Percentiles rank a stretch among this genome's conserved stretches.
Conservation (phyloP, 495 filamentous ascomycete genomes). For the Xylaria telfairii region DNA sequence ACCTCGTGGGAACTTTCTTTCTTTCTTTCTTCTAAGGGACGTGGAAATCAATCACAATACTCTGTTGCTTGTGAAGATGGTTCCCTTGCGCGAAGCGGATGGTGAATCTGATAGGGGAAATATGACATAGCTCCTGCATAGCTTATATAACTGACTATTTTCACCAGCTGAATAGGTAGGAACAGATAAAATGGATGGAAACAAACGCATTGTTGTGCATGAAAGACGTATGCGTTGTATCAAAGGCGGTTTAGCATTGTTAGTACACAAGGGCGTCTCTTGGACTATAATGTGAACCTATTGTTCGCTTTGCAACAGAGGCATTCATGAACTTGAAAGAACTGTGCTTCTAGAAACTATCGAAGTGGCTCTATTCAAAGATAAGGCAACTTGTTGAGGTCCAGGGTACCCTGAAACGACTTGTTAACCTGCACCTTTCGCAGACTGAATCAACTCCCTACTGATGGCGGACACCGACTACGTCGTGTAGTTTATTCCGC, state of each 20-base stretch:
- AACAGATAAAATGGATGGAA: neutral
- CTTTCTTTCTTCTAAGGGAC: neutral
- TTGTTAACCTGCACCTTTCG: neutral
- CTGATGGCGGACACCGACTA: neutral
- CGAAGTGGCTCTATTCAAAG: neutral
- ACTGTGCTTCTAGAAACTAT: too few relatives aligned
- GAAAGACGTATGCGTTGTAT: neutral
- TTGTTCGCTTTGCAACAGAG: neutral
- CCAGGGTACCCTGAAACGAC: neutral
- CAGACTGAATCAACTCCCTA: neutral
- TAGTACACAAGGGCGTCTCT: neutral
- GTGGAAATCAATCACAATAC: neutral
- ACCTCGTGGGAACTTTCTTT: neutral
- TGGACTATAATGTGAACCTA: neutral
- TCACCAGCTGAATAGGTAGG: neutral
- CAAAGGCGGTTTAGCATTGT: neutral
- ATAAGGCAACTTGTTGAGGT: neutral
- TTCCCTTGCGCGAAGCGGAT: constrained; percentile 7
- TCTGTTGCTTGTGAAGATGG: neutral
- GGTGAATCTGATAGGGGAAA: neutral
- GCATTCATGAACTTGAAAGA: neutral
- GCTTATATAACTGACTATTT: neutral
- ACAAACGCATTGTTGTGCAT: neutral
- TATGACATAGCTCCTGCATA: neutral
- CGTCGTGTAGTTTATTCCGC: neutral